Conservation (phyloP, 495 filamentous ascomycete species). For the Lepidopterella palustris region DNA sequence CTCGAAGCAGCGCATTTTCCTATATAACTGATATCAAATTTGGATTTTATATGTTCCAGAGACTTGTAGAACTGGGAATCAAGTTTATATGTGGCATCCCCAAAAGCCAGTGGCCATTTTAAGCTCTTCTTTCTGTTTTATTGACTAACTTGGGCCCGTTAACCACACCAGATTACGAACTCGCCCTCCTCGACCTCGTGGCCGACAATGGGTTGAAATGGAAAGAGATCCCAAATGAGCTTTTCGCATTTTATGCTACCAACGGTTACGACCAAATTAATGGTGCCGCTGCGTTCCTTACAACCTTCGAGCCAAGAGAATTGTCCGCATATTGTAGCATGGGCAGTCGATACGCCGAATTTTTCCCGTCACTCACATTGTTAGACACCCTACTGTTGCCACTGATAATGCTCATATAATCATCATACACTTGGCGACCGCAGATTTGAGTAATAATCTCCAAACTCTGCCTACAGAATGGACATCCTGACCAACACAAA, state of each 20-base stretch:
- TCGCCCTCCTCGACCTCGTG: constrained; percentile 29
- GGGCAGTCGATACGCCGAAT: constrained; percentile 27
- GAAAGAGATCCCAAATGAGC: constrained; percentile 29
- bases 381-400: constrained; percentile 47
- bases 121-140: too few relatives aligned
- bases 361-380: constrained; percentile 57
- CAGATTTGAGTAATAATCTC: constrained; percentile 30
- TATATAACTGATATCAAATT: too few relatives aligned
- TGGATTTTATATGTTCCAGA: too few relatives aligned
- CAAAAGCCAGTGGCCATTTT: too few relatives aligned
- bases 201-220: constrained; percentile 17
- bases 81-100: too few relatives aligned
- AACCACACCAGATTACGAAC: constrained; percentile 32
- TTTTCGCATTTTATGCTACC: constrained; percentile 28
- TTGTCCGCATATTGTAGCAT: constrained; percentile 23
- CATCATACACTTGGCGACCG: constrained; percentile 24
- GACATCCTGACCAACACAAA: constrained; percentile 3
- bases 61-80: too few relatives aligned
- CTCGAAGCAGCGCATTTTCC: too few relatives aligned
- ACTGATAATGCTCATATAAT: constrained; percentile 8
- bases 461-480: neutral
- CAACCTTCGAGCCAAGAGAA: constrained; percentile 18
- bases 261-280: constrained; percentile 31
- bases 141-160: too few relatives aligned
- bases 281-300: constrained; percentile 25